Evolutionary conservation across 352 stramenopile genomes (phyloP).

Genomic region (Phytophthora brassicae): DNA sequence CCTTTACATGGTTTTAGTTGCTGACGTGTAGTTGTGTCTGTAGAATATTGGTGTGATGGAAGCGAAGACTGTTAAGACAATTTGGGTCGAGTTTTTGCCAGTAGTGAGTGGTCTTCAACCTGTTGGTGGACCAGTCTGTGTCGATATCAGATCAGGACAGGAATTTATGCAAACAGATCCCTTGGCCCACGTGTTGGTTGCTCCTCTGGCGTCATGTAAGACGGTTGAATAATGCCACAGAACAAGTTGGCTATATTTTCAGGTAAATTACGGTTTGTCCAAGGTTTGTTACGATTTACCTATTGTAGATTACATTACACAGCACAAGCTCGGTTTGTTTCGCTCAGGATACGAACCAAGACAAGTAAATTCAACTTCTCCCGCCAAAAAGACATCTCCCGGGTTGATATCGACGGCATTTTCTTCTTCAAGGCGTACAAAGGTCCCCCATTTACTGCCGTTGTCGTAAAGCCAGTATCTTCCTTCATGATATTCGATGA

Average conservation of each 20-base stretch:
- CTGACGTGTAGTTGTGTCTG: neutral
- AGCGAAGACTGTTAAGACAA: constrained; percentile 39
- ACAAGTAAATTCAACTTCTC: constrained; percentile 79
- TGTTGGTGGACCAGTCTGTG: constrained; percentile 58
- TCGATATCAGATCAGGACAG: constrained; percentile 65
- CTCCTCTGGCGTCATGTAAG: constrained; percentile 17
- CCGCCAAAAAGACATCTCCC: constrained; percentile 69
- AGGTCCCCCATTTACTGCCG: constrained; percentile 70
- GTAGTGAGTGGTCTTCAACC: constrained; percentile 66
- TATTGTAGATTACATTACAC: constrained; percentile 36
- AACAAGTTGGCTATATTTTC: neutral
- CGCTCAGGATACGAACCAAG: constrained; percentile 60
- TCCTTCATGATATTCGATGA: constrained; percentile 74
- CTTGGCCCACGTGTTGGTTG: constrained; percentile 60
- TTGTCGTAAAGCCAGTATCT: constrained; percentile 78
- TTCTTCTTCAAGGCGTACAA: constrained; percentile 73
- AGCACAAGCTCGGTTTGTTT: constrained; percentile 61
- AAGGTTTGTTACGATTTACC: constrained; percentile 6
- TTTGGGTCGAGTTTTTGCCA: constrained; percentile 70
- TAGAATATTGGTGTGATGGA: constrained; percentile 70
- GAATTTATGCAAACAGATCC: constrained; percentile 54
- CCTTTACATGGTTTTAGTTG: neutral
- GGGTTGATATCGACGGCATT: constrained; percentile 61
- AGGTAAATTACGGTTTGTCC: neutral
- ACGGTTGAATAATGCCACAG: constrained; percentile 21